phyloP scores from a whole-genome alignment of 1,284 basidiomycete genomes.

The Thecaphora thlaspeos region DNA sequence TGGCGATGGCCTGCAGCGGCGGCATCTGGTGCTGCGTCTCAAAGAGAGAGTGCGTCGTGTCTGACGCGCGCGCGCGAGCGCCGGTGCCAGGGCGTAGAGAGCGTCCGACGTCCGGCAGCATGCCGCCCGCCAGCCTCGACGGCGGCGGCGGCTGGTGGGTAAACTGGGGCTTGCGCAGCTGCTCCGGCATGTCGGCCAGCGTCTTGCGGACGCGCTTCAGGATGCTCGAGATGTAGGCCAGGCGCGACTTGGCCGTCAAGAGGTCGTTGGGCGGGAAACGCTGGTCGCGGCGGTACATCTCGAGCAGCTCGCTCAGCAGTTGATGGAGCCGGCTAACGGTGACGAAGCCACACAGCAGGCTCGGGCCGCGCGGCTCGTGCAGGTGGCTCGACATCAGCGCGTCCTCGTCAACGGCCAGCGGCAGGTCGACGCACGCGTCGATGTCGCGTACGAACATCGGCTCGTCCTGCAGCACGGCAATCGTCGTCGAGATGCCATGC shows the following conservation, averaged over 20 bases:
- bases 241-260: constrained; percentile 7
- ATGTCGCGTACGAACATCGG: constrained; percentile 33
- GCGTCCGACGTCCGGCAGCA: constrained; percentile 13
- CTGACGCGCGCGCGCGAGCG: too few species aligned
- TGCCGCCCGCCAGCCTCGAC: constrained; percentile 10
- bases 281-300: constrained; percentile 30
- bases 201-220: constrained; percentile 11
- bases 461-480: constrained; percentile 36
- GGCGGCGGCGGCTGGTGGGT: constrained; percentile 19
- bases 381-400: constrained; percentile 9
- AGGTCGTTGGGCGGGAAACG: constrained; percentile 27
- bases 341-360: constrained; percentile 32
- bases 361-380: constrained; percentile 14
- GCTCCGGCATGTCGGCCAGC: constrained; percentile 34
- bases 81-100: too few species aligned
- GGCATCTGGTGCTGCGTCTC: constrained; percentile 6
- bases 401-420: constrained; percentile 39
- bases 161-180: constrained; percentile 20
- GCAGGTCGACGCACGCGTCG: constrained; percentile 35
- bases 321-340: constrained; percentile 35
- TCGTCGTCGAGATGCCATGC: constrained; percentile 40
- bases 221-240: constrained; percentile 21
- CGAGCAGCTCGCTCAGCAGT: constrained; percentile 35
- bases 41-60: neutral
- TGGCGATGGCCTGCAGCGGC: constrained; percentile 24